Base-by-base conservation (phyloP, 345 rosid genomes). In the rapeseed (Brassica napus) region DNA sequence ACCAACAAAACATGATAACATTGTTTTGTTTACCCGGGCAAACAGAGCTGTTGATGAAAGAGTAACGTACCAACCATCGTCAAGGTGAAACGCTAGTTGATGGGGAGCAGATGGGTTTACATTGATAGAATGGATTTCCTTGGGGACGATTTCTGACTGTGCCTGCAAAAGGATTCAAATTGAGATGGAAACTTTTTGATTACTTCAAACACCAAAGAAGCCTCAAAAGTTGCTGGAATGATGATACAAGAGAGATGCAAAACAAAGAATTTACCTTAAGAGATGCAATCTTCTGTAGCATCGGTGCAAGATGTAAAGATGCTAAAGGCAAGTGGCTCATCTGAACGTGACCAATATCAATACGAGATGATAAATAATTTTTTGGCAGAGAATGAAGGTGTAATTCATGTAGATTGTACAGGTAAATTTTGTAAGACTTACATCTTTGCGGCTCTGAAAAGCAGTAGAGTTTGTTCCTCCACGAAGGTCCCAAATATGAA, bases 81-180 rank as follows among this genome's bases (percentile, higher is more conserved):
- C 91, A 47, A 93, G 97, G 86, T 95, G 99, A 83, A 95, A 95
- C 26, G 93, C 97, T 78, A 95, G 70, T 81, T 90, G 98, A 82
- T 88, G 77, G 1, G 94, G 93, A 73, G 92, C 89, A 78, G 89
- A 88, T 64, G 93, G 93, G 83, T 95, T 85, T 67, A 95, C 86
- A 85, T 84, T 81, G 77, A 95, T 86, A 23, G 97, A 88, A 80
- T 93, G 97, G 78, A 91, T 89, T 84, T 93, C 93, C 81, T 85
- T 92, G 61, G 97, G 68, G 57, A 85, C 86, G 58, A 95, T 90
- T 72, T 85, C 88, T 42, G 98, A 91, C 81, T 95, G 99, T 34
- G 90, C 98, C 99, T 95, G 90, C 76, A 78, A 16, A 35, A 0
- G 9, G 16, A 42, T 81, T 55, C 68, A 30, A 39, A 35, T 24